phyloP scores from a whole-genome alignment of 192 early-diverging fungal species.

The Phycomyces blakesleeanus region DNA sequence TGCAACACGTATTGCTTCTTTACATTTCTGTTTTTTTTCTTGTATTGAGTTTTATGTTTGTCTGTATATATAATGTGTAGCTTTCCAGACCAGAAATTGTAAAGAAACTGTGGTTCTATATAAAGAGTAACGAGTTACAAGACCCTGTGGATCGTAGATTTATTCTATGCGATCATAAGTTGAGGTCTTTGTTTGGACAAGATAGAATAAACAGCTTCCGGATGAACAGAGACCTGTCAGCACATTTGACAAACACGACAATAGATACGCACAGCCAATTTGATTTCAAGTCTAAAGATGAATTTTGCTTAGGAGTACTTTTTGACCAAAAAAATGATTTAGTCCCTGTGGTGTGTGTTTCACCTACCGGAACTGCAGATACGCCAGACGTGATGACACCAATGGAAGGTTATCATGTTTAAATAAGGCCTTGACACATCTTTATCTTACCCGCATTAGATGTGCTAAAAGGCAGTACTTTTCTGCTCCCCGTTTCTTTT shows the following conservation, averaged over 20 bases:
- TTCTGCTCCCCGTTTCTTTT: too few species aligned
- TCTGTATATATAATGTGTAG: slow-evolving; percentile 26
- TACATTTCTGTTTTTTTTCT: too few species aligned
- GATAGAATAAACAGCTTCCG: slow-evolving; percentile 54
- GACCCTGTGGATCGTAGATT: slow-evolving; percentile 49
- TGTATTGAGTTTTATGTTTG: too few species aligned
- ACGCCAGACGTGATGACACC: slow-evolving; percentile 18
- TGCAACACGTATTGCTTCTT: too few species aligned
- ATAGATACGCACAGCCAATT: background rate
- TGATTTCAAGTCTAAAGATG: slow-evolving; percentile 9
- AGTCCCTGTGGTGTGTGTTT: background rate
- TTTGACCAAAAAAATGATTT: background rate
- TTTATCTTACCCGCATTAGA: too few species aligned
- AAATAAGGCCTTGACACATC: too few species aligned
- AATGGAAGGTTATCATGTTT: slow-evolving; percentile 2
- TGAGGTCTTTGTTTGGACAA: slow-evolving; percentile 46
- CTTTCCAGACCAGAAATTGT: slow-evolving; percentile 58
- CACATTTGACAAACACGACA: slow-evolving; percentile 49
- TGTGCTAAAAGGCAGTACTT: too few species aligned
- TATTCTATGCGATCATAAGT: slow-evolving; percentile 49
- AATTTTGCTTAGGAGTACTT: background rate
- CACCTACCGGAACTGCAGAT: slow-evolving; percentile 6
- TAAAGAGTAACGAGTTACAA: slow-evolving; percentile 54
- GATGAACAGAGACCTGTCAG: slow-evolving; percentile 56
- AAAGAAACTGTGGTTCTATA: slow-evolving; percentile 57